Evolutionary conservation across 257 asterid species (phyloP), one percentile per base, ranked within the genome.

Genomic region (Paraleonurus japonicus): DNA sequence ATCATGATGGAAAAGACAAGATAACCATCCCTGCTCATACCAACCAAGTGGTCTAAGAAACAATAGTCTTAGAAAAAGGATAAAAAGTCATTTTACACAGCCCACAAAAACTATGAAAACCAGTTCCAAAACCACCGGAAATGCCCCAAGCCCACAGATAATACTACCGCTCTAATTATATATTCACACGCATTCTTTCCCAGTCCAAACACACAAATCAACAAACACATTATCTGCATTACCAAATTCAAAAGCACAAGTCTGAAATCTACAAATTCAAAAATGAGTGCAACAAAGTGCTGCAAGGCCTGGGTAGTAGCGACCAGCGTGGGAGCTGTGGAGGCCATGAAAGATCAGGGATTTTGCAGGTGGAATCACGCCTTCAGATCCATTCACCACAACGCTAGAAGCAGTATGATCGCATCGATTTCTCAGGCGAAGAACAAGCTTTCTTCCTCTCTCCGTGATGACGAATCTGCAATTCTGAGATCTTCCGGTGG

Each of bases 321-420:
- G 15, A 50, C 69, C 1, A 71, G 76, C 76, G 5, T 71, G 3
- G 76, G 76, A 12, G 69, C 63, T 3, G 70, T 71, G 23, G 76
- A 71, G 26, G 76, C 76, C 3, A 53, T 61, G 19, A 71, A 71
- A 15, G 76, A 71, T 48, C 76, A 71, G 24, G 76, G 76, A 17
- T 71, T 71, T 2, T 71, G 76, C 70, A 17, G 63, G 19, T 71
- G 76, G 76, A 71, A 61, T 61, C 26, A 71, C 22, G 70, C 70
- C n/a, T 11, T 47, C 16, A 27, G 62, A 48, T 60, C 69, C 4
- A 27, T 71, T 5, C 76, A 61, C 24, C 62, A 47, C 35, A 48
- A 15, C 9, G 69, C 70, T 1, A 71, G 51, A 28, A 61, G 47
- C 54, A 61, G 26, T 1, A 0, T 48, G 4, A 26, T 41, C 15